Evolutionary conservation across 768 basidiomycete species (phyloP).

Genomic region (Tubosaeta brunneosetosa): DNA sequence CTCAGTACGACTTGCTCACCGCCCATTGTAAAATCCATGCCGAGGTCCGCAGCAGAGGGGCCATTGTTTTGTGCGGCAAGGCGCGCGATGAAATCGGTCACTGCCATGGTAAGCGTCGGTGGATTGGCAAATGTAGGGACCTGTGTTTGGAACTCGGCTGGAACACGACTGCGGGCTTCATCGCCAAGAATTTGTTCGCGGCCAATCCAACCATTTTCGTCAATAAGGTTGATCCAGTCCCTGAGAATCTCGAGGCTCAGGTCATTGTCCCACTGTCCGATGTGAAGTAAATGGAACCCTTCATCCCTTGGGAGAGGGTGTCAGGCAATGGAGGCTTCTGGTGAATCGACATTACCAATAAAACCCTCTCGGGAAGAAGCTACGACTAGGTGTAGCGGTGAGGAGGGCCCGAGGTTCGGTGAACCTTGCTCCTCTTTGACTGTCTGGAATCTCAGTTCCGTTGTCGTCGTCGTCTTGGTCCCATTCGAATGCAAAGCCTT

Average conservation of each 20-base stretch:
- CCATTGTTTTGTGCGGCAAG: slow-evolving; percentile 45
- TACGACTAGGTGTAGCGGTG: slow-evolving; percentile 92
- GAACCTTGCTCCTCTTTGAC: slow-evolving; percentile 51
- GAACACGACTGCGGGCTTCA: slow-evolving; percentile 94
- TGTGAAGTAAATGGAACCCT: slow-evolving; percentile 90
- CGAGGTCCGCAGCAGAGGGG: slow-evolving; percentile 58
- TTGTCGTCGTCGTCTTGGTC: slow-evolving; percentile 56
- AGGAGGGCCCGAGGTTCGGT: slow-evolving; percentile 74
- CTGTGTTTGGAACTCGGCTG: slow-evolving; percentile 85
- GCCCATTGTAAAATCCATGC: slow-evolving; percentile 55
- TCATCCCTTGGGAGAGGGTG: slow-evolving; percentile 66
- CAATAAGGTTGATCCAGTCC: slow-evolving; percentile 86
- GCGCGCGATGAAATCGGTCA: slow-evolving; percentile 84
- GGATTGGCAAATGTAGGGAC: slow-evolving; percentile 94
- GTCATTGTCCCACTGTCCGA: slow-evolving; percentile 91
- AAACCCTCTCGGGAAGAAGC: slow-evolving; percentile 97
- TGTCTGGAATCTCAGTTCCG: slow-evolving; percentile 35
- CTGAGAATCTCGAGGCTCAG: slow-evolving; percentile 86
- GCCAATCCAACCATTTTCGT: slow-evolving; percentile 94
- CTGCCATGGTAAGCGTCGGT: slow-evolving; percentile 90
- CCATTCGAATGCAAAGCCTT: slow-evolving; percentile 85
- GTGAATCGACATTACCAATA: slow-evolving; percentile 66
- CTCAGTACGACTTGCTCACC: slow-evolving; percentile 50
- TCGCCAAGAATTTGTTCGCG: slow-evolving; percentile 96
- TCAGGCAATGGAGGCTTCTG: not conserved